Evolutionary conservation across 2,329 filamentous ascomycete genomes (phyloP).

Genomic region (Annulohypoxylon truncatum): DNA sequence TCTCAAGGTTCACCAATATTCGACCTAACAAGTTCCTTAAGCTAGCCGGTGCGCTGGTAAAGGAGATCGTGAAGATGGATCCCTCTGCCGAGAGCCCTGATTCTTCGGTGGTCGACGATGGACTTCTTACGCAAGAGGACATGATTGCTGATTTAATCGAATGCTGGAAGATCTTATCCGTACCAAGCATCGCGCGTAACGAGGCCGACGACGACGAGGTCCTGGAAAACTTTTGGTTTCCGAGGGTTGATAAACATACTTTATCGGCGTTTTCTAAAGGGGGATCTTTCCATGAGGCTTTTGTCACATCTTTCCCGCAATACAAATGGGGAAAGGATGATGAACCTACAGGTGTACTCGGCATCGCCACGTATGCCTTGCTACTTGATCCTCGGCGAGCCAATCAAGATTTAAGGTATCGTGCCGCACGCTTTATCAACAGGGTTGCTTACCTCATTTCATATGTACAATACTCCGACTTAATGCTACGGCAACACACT

Average conservation of each 20-base stretch:
- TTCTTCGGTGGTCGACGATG: conserved; percentile 46
- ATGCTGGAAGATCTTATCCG: conserved; percentile 55
- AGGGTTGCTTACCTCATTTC: conserved; percentile 45
- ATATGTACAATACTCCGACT: conserved; percentile 37
- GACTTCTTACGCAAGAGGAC: conserved; percentile 46
- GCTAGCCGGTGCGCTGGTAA: conserved; percentile 51
- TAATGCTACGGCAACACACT: conserved; percentile 32
- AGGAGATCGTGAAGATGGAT: conserved; percentile 48
- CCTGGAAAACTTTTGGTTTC: conserved; percentile 48
- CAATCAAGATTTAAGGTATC: conserved; percentile 33
- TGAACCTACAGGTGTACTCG: conserved; percentile 48
- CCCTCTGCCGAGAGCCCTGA: conserved; percentile 43
- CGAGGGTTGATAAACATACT: conserved; percentile 41
- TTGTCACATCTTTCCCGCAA: conserved; percentile 52
- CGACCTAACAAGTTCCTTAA: conserved; percentile 50
- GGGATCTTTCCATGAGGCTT: conserved; percentile 47
- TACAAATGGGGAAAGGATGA: conserved; percentile 45
- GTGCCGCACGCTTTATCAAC: conserved; percentile 44
- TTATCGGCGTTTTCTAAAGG: conserved; percentile 34
- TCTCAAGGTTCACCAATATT: conserved; percentile 52
- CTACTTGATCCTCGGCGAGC: conserved; percentile 50
- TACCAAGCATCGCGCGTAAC: conserved; percentile 43
- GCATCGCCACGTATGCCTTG: conserved; percentile 55
- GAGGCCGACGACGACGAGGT: conserved; percentile 35
- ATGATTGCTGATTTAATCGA: conserved; percentile 56